Evolutionary conservation across 1,284 basidiomycete species (phyloP), one percentile per base, ranked within the genome.

Genomic region (Ceratobasidium sp.): DNA sequence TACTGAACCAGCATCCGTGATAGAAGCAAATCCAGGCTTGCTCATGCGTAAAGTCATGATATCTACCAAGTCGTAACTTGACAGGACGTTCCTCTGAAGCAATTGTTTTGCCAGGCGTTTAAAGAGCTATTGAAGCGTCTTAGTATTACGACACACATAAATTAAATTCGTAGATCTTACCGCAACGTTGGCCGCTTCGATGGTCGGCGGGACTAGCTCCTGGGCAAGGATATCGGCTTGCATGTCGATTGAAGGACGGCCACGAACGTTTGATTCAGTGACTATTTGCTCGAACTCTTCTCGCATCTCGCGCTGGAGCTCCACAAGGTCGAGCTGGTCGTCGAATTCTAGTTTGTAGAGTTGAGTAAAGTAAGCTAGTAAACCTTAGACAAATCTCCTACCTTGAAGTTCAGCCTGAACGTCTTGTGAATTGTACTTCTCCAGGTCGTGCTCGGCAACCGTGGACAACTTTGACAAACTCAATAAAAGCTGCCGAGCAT

Each of bases 381-480:
- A 1, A 79, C 83, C 22, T 11, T 50, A 15, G 51, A 9, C 27
- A 24, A 29, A 7, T 75, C 73, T 15, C 51, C 15, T 51, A 63
- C 53, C 44, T 50, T 67, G 54, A 8, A 65, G 47, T 27, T 71
- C 27, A 11, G 27, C 63, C 29, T 59, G 56, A 33, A 66, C 56
- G n/a, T 67, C 57, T 6, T 62, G 67, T 5, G 69, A 64, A 45
- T 47, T 73, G 24, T 65, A 57, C 31, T 75, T 75, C 76, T 91
- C 89, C 75, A 91, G 81, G 33, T 72, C 41, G 14, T 33, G 22
- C 75, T 93, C 89, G 7, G 94, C 93, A 8, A 98, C 86, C 75
- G 94, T 90, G 0, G 93, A 87, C 6, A 99, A 88, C 83, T 99
- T 99, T 54, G 93, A 93, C 36, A 99, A 89, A 79, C 95, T 97